Evolutionary conservation across 108 stramenopile genomes (phyloP).

Genomic region (Craspedostauros australis): DNA sequence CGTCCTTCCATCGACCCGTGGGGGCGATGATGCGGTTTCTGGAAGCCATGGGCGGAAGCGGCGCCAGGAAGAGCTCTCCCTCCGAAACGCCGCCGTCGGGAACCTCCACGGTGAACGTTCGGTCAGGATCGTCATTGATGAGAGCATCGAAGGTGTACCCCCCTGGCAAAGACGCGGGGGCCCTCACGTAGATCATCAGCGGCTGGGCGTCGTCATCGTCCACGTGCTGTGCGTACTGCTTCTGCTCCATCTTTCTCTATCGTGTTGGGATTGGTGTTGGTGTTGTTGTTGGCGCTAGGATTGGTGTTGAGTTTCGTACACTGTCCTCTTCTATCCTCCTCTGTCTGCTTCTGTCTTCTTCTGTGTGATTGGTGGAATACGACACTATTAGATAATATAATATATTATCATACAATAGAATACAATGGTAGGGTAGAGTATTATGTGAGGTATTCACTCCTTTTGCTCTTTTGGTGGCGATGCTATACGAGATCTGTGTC

Average conservation of each 20-base stretch:
- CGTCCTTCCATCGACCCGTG: constrained; percentile 79
- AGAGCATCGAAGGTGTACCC: constrained; percentile 63
- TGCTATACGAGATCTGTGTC: no score
- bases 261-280: background rate
- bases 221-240: background rate
- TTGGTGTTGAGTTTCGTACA: no score
- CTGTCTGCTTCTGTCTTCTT: no score
- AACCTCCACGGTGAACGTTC: constrained; percentile 45
- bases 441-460: no score
- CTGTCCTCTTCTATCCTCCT: no score
- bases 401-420: no score
- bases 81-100: constrained; percentile 72
- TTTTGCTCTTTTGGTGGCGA: no score
- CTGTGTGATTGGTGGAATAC: no score
- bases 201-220: constrained; percentile 4
- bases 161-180: constrained; percentile 48
- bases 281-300: background rate
- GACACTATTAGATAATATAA: no score
- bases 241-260: background rate
- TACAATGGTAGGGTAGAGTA: no score
- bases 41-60: constrained; percentile 39
- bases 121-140: constrained; percentile 43
- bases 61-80: constrained; percentile 65
- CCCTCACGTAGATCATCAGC: constrained; percentile 40
- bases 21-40: constrained; percentile 49